Percentiles rank a stretch among this genome's conserved stretches.
phyloP scores from a whole-genome alignment of 2,329 filamentous ascomycete species.

The Curvularia spicifera region DNA sequence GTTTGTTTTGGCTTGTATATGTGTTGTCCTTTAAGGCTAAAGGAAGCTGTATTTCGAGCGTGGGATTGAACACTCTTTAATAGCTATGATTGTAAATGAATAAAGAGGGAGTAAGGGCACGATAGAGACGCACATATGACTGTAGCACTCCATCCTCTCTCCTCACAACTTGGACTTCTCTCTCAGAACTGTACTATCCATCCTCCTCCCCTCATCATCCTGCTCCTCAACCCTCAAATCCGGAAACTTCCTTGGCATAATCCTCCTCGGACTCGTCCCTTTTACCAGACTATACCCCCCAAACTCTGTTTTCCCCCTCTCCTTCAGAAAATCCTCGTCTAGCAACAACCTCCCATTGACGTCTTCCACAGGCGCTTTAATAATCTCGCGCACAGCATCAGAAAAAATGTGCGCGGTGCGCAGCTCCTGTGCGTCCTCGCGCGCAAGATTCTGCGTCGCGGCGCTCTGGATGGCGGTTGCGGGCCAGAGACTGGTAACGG shows the following conservation, averaged over 20 bases:
- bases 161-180: constrained; percentile 25
- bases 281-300: constrained; percentile 72
- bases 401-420: constrained; percentile 75
- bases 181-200: constrained; percentile 64
- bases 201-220: constrained; percentile 75
- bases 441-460: constrained; percentile 65
- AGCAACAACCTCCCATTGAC: constrained; percentile 77
- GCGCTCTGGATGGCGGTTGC: constrained; percentile 78
- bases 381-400: constrained; percentile 76
- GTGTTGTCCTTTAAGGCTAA: too few species aligned
- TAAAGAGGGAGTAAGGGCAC: too few species aligned
- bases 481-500: constrained; percentile 83
- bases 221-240: constrained; percentile 77
- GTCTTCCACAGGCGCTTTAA: constrained; percentile 62
- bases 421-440: constrained; percentile 62
- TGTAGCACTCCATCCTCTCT: too few species aligned
- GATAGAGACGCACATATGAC: too few species aligned
- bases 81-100: too few species aligned
- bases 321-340: constrained; percentile 81
- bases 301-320: constrained; percentile 73
- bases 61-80: too few species aligned
- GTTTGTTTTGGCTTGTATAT: too few species aligned
- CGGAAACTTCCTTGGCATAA: constrained; percentile 76
- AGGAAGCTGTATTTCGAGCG: too few species aligned
- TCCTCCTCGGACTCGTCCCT: constrained; percentile 69